Evolutionary conservation across 2,329 filamentous ascomycete genomes (phyloP), one percentile per base, ranked within the genome.

Genomic region (Fusarium siculi): DNA sequence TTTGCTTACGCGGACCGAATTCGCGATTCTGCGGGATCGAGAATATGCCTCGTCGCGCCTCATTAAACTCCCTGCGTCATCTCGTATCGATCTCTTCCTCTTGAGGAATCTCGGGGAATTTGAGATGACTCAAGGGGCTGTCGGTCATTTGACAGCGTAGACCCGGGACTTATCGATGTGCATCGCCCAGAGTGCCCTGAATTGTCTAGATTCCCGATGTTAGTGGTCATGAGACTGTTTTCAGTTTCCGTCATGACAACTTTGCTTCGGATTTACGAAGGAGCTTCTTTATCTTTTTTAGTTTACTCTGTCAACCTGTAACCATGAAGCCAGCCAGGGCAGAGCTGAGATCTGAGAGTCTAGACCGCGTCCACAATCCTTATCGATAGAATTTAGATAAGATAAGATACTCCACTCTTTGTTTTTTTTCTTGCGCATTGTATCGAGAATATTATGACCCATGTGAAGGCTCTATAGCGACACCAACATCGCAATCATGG

Each of bases 401-500:
- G 66, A 77, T 75, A 74, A 6, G 1, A 4, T 40, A 36, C 19
- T 44, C 66, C 66, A 57, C 63, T 68, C 57, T 40, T 54, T 63
- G 61, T 63, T 68, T 72, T 73, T 73, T 73, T 73, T 74, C 69
- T 42, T 72, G 66, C 53, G 47, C 32, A 54, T 62, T 65, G 57
- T 58, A 58, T 53, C 32, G 46, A 67, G 60, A 68, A 59, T 47
- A 63, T 63, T 40, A 64, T 68, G 68, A 70, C 73, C 74, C 76
- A 77, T 76, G 74, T 71, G 55, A 61, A 58, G 50, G 50, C 47
- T 67, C 74, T 69, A 52, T 68, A 70, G 39, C 42, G 63, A 66
- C 70, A 58, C 54, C 58, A 64, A 52, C 67, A 67, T 55, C 55
- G 59, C 68, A 61, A 73, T 42, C 68, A 98, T 98, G 95, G 93